Evolutionary conservation across 495 filamentous ascomycete species (phyloP), one percentile per base, ranked within the genome.

Genomic region (Penicillium tannophilum): DNA sequence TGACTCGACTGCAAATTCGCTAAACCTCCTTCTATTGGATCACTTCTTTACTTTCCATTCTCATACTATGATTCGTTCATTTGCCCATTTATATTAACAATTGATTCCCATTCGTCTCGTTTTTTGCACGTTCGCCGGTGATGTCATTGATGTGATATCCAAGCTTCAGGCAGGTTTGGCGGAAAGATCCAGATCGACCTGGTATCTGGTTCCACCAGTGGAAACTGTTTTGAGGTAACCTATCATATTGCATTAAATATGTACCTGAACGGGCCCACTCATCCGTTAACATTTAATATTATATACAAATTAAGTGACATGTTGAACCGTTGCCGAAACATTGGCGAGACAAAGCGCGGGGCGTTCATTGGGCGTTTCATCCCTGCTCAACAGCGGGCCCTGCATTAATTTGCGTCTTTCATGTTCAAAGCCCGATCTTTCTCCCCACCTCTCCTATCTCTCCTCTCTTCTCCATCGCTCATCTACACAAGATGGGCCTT

Each of bases 401-500:
- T 63, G 54, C 56, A 60, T 63, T 33, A 59, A 61, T 23, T 17
- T n/a, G 55, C 39, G 39, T 35, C 35, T 24, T 30, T 19, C 35
- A n/a, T 10, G 33, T 45, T 49, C 49, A 14, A 28, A 28, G 28
- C 28, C 28, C 28, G 28, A 28, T 28, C 54, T 53, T 26, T 17
- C 36, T 46, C 42, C 36, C 24, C 36, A 26, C 39, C 49, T 42
- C 24, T 36, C 43, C 23, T 55, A 24, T 30, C 19, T 39, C 45
- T 3, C 41, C 41, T 36, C 39, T 46, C 46, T 49, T n/a, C n/a
- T 42, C 26, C 43, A 36, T 41, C 33, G 10, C 50, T 50, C 54
- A 36, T 33, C n/a, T 44, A 24, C 20, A 35, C 56, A 70, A 30
- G 43, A 78, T 78, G 76, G 74, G 74, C 53, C 63, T 78, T 44